Conservation (phyloP, 192 early-diverging fungal genomes). For the Haplosporangium gracile region DNA sequence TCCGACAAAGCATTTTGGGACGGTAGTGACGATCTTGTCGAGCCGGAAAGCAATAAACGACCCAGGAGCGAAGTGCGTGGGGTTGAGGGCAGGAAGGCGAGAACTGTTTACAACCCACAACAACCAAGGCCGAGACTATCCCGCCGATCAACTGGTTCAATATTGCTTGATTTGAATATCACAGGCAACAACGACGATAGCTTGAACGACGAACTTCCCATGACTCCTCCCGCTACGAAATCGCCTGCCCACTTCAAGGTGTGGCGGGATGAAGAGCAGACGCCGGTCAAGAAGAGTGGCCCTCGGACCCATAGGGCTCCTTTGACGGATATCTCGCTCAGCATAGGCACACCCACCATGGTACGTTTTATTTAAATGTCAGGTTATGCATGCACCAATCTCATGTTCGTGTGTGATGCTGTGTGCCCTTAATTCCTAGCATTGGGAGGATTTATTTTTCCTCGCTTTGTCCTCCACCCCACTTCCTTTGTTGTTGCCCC, state of each 20-base stretch:
- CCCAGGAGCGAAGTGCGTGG: constrained; percentile 14
- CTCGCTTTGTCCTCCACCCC: not conserved
- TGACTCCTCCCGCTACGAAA: not conserved
- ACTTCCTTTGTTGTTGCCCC: not conserved
- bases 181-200: not conserved
- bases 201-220: not conserved
- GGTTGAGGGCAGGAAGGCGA: not conserved
- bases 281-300: not conserved
- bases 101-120: not conserved
- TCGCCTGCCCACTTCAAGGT: not conserved
- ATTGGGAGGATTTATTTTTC: constrained; percentile 5
- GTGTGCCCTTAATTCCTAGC: not conserved
- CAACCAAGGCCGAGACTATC: not conserved
- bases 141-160: not conserved
- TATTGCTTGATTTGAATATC: not conserved
- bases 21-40: not conserved
- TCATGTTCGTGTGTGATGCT: not conserved
- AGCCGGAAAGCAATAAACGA: constrained; percentile 14
- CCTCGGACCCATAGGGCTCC: not conserved
- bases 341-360: not conserved
- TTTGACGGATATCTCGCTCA: constrained; percentile 10
- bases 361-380: constrained; percentile 8
- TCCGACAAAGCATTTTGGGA: not conserved
- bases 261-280: constrained; percentile 5
- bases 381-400: not conserved